A percentile compares a stretch with the other conserved stretches of the same genome.
Conservation (phyloP, 495 filamentous ascomycete genomes). For the Aspergillus conjunctus region DNA sequence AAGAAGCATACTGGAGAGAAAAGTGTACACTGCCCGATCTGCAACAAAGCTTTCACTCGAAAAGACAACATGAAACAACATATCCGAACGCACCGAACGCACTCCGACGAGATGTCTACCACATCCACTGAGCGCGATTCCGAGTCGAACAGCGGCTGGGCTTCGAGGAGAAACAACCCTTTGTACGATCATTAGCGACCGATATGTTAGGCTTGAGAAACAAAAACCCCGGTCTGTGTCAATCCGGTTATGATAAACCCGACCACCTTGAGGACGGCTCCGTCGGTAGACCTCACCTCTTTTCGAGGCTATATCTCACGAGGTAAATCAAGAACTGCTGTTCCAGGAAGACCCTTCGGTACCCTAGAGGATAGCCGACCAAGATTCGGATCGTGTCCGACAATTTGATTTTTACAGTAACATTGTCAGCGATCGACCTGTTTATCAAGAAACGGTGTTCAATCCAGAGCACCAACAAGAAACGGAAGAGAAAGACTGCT, state of each 20-base stretch:
- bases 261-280: constrained; percentile 9
- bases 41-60: constrained; percentile 91
- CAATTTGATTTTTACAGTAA: background rate
- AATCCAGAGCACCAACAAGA: constrained; percentile 3
- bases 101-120: constrained; percentile 42
- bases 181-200: constrained; percentile 33
- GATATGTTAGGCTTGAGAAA: constrained; percentile 26
- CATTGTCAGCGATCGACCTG: background rate
- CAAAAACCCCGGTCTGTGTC: too few relatives aligned
- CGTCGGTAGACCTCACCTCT: background rate
- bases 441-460: constrained; percentile 13
- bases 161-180: constrained; percentile 14
- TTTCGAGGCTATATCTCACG: constrained; percentile 13
- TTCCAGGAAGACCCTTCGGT: background rate
- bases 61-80: constrained; percentile 99
- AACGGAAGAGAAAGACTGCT: constrained; percentile 20
- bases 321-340: constrained; percentile 11
- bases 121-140: constrained; percentile 30
- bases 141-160: constrained; percentile 24
- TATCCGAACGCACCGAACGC: constrained; percentile 73
- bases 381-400: background rate
- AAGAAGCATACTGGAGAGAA: constrained; percentile 98
- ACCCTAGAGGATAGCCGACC: background rate
- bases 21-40: constrained; percentile 84
- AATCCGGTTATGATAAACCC: constrained; percentile 16